Percentiles rank a stretch among this genome's conserved stretches.
These are phyloP conservation scores for Amaranthus tricolor DNA, from an alignment of 179 eudicot genomes.

Conservation along the genomic window DNA sequence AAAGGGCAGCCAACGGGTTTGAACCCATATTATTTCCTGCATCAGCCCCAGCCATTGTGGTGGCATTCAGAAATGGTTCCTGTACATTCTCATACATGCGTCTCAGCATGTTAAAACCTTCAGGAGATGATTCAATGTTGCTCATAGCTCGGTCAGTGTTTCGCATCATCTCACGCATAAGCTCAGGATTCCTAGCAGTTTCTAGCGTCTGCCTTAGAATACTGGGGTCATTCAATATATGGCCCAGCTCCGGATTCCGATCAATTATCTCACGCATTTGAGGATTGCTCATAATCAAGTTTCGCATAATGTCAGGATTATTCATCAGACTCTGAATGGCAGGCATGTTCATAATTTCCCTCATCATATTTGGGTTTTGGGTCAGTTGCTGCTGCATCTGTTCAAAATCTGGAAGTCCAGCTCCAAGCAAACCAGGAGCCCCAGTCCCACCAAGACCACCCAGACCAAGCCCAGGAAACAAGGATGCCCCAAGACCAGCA, in stretches of 20 bases:
- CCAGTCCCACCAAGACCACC: conserved; percentile 42
- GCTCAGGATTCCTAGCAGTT: conserved; percentile 95
- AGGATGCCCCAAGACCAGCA: conserved; percentile 63
- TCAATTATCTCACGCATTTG: conserved; percentile 99
- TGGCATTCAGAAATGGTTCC: conserved; percentile 93
- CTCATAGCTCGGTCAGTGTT: conserved; percentile 99
- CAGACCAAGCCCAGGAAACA: conserved; percentile 70
- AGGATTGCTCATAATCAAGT: conserved; percentile 89
- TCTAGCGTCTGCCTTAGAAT: conserved; percentile 93
- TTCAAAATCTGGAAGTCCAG: conserved; percentile 81
- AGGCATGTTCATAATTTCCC: conserved; percentile 94
- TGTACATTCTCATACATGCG: conserved; percentile 99
- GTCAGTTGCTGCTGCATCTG: conserved; percentile 91
- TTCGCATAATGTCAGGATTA: conserved; percentile 90
- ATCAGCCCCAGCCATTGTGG: conserved; percentile 59
- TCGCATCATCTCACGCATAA: conserved; percentile 99
- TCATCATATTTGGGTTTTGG: conserved; percentile 96
- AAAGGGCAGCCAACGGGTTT: conserved; percentile 88
- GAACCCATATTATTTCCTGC: conserved; percentile 54
- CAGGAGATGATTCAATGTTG: conserved; percentile 96
- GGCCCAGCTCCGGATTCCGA: conserved; percentile 94
- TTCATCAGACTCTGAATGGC: conserved; percentile 89
- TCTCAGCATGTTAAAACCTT: conserved; percentile 97
- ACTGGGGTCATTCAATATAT: conserved; percentile 88
- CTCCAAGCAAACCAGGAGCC: conserved; percentile 62